A percentile compares a stretch with the other conserved stretches of the same genome.
phyloP scores from a whole-genome alignment of 768 basidiomycete species.

The Mycena crocata region DNA sequence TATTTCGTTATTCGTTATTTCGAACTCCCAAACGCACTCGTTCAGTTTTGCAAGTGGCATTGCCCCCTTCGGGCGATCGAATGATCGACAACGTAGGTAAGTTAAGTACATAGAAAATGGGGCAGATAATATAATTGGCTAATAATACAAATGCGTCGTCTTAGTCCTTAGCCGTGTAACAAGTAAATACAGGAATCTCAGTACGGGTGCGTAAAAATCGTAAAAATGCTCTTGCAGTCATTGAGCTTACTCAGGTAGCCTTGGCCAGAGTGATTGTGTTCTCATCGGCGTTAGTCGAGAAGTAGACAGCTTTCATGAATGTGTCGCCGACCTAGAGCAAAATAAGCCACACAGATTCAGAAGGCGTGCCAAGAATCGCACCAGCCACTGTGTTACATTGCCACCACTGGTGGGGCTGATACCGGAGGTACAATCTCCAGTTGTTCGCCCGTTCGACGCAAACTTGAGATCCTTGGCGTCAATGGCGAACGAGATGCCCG shows the following conservation, averaged over 20 bases:
- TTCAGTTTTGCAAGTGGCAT: no score
- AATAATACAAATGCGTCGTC: conserved; percentile 12
- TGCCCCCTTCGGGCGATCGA: no score
- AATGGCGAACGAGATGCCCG: conserved; percentile 25
- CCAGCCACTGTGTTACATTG: conserved; percentile 9
- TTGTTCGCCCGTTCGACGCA: conserved; percentile 14
- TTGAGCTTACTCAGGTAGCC: conserved; percentile 7
- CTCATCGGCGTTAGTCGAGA: conserved; percentile 50
- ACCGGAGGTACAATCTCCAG: conserved; percentile 29
- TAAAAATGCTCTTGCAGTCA: background rate
- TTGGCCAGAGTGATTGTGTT: conserved; percentile 50
- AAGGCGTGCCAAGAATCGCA: background rate
- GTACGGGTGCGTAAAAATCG: conserved; percentile 14
- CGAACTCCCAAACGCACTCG: no score
- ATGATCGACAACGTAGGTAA: no score
- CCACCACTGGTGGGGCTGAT: conserved; percentile 8
- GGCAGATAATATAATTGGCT: background rate
- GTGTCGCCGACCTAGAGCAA: conserved; percentile 49
- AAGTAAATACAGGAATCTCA: conserved; percentile 2
- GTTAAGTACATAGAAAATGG: no score
- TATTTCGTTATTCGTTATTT: no score
- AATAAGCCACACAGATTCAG: background rate
- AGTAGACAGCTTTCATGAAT: conserved; percentile 57
- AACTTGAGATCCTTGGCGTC: conserved; percentile 27
- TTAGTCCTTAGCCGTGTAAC: background rate